Conservation (phyloP, 2,329 filamentous ascomycete genomes). For the Epichloe gansuensis region DNA sequence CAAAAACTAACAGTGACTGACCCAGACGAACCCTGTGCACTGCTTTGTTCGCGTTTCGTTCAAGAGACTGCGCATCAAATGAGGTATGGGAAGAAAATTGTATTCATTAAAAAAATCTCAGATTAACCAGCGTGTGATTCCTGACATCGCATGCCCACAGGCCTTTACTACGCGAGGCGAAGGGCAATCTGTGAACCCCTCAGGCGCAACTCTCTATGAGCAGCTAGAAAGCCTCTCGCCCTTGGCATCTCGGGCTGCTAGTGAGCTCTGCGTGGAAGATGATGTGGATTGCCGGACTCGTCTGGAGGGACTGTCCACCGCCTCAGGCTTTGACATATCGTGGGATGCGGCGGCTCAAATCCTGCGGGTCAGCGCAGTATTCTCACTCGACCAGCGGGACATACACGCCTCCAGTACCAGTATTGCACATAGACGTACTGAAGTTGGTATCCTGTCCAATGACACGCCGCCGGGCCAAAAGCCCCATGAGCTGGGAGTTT, state of each 20-base stretch:
- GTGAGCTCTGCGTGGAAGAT: slow-evolving; percentile 35
- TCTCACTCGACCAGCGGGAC: slow-evolving; percentile 34
- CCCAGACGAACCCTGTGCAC: slow-evolving; percentile 34
- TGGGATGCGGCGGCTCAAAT: slow-evolving; percentile 56
- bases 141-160: slow-evolving; percentile 21
- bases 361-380: slow-evolving; percentile 52
- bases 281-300: slow-evolving; percentile 37
- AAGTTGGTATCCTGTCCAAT: slow-evolving; percentile 66
- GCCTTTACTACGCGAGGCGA: slow-evolving; percentile 46
- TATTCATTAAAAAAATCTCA: neutral
- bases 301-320: slow-evolving; percentile 31
- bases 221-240: slow-evolving; percentile 42
- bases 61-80: slow-evolving; percentile 37
- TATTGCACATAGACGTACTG: slow-evolving; percentile 43
- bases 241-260: slow-evolving; percentile 40
- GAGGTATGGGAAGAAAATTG: slow-evolving; percentile 12
- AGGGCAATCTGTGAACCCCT: neutral
- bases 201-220: slow-evolving; percentile 42
- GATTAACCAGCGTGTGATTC: neutral
- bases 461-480: slow-evolving; percentile 48
- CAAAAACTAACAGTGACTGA: neutral
- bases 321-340: slow-evolving; percentile 61
- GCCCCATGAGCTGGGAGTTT: slow-evolving; percentile 62
- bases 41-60: slow-evolving; percentile 44
- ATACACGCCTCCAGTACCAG: slow-evolving; percentile 28